Evolutionary conservation across 1,139 yeast genomes (phyloP).

Genomic region (Yamadazyma taylorii): DNA sequence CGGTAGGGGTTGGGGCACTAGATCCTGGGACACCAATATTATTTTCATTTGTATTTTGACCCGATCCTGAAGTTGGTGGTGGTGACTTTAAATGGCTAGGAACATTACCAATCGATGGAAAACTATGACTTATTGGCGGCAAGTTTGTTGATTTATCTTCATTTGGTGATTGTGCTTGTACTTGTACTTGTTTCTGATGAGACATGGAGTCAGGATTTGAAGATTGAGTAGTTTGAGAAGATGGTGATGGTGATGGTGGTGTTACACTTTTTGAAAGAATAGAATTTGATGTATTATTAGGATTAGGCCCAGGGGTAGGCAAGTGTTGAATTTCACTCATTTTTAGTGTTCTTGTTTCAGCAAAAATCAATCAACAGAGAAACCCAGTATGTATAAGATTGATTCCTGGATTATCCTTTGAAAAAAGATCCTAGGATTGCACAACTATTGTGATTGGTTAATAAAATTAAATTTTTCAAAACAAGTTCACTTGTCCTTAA

Average conservation of each 20-base stretch:
- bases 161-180: background rate
- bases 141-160: background rate
- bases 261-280: background rate
- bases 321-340: constrained; percentile 35
- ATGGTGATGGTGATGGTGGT: constrained; percentile 10
- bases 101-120: background rate
- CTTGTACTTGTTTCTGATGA: background rate
- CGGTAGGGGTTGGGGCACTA: no score
- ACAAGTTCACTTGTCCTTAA: no score
- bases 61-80: background rate
- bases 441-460: no score
- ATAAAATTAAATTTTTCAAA: no score
- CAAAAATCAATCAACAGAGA: no score
- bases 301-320: constrained; percentile 6
- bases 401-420: no score
- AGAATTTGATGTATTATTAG: constrained; percentile 4
- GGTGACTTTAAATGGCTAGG: background rate
- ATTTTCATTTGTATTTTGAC: background rate
- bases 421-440: no score
- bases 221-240: constrained; percentile 1
- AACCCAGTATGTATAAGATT: no score
- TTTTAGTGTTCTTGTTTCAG: no score
- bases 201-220: background rate
- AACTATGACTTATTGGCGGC: background rate
- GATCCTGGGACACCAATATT: no score